Percentiles rank a stretch among this genome's conserved stretches.
Evolutionary conservation across 2,329 filamentous ascomycete genomes (phyloP).

Genomic region (Coniochaeta pulveracea): DNA sequence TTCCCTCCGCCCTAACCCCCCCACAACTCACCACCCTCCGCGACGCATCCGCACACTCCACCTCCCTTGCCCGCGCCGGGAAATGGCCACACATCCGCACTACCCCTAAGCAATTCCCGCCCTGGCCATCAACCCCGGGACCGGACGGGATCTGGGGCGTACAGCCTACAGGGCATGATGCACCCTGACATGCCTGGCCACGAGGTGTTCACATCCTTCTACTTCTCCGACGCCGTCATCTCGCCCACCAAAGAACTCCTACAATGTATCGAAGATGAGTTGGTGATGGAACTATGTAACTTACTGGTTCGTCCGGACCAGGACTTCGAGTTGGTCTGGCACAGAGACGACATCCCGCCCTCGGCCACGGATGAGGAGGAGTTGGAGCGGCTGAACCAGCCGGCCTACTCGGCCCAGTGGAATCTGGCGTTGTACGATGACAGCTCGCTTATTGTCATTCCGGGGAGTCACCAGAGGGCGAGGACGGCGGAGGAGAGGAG

Average conservation of each 20-base stretch:
- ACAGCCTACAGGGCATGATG: conserved; percentile 73
- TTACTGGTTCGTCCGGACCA: conserved; percentile 63
- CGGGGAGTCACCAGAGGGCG: conserved; percentile 61
- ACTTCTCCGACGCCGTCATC: conserved; percentile 60
- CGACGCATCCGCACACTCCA: conserved; percentile 43
- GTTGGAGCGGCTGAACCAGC: conserved; percentile 41
- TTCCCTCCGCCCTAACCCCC: conserved; percentile 51
- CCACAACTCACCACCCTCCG: conserved; percentile 48
- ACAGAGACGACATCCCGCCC: conserved; percentile 71
- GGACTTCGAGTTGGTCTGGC: conserved; percentile 72
- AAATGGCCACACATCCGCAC: conserved; percentile 75
- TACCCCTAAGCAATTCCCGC: conserved; percentile 82
- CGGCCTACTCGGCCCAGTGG: conserved; percentile 72
- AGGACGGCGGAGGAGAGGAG: conserved; percentile 58
- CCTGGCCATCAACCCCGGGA: conserved; percentile 54
- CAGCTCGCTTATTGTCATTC: conserved; percentile 61
- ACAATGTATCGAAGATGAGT: conserved; percentile 39
- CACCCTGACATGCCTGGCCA: conserved; percentile 58
- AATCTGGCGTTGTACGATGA: conserved; percentile 76
- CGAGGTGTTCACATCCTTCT: conserved; percentile 51
- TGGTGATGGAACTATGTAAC: conserved; percentile 85
- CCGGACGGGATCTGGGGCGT: conserved; percentile 74
- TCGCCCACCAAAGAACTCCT: conserved; percentile 55
- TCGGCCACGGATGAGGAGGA: conserved; percentile 57
- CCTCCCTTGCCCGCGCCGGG: conserved; percentile 52